Base-by-base conservation (phyloP, 176 grass and related monocot species). In the Rhynchospora pubera region DNA sequence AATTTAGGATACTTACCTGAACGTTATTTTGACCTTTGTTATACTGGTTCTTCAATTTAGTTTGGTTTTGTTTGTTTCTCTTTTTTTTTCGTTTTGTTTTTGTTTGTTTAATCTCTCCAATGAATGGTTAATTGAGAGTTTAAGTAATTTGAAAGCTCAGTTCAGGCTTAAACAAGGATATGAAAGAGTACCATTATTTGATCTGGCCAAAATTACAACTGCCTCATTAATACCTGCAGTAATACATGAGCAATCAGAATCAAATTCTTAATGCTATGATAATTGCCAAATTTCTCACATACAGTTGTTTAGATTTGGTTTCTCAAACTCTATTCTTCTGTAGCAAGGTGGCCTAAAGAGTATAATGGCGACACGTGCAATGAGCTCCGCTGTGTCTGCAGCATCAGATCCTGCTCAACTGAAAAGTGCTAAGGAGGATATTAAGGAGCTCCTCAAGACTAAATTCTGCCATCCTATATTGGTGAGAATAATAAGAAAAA, bases 381-480 rank as follows among this genome's bases (percentile, higher is more conserved):
- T 81, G 79, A 81, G 79, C 60, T 65, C 79, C 13, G 30, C 79
- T 48, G 21, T 64, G 62, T 5, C 60, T 65, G 23, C 79, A 24
- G 79, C 79, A 81, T 81, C 79, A 14, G 59, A 81, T 65, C 58
- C 66, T 13, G 71, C 64, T 7, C 85, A 91, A 64, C 81, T 97
- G 77, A 84, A 77, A 63, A 62, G 77, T 15, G 89, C 93, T 6
- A 90, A 76, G 51, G 91, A 91, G 78, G 93, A 97, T 83, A 87
- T 97, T 52, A 93, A 72, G 76, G 83, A 87, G 60, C 71, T 97
- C 69, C 93, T 97, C 47, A 90, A 90, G 78, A 39, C 79, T 58
- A 93, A 76, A 28, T 88, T 81, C 48, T 97, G 93, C 78, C 89
- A 97, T 82, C 93, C 93, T 45, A 93, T 93, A 88, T 84, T 97